Percentiles rank a stretch among this genome's conserved stretches.
Evolutionary conservation across 805 yeast genomes (phyloP).

Genomic region (Pichia californica): DNA sequence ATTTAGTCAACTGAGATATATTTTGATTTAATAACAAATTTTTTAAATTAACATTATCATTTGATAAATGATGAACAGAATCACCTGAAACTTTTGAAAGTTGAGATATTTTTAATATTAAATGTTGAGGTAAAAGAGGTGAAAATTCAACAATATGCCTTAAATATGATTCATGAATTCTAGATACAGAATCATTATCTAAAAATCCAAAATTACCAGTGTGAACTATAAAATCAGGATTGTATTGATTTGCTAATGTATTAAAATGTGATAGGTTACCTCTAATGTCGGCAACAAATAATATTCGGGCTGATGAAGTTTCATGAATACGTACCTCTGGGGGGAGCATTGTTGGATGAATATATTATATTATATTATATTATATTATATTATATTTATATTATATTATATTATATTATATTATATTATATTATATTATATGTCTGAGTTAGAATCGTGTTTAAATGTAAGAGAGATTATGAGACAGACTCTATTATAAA

Average conservation of each 20-base stretch:
- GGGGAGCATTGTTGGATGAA: neutral
- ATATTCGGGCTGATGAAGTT: slow-evolving; percentile 8
- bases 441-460: too few relatives aligned
- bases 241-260: slow-evolving; percentile 38
- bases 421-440: too few relatives aligned
- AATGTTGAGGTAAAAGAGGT: slow-evolving; percentile 44
- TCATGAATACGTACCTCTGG: neutral
- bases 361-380: too few relatives aligned
- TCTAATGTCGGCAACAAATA: slow-evolving; percentile 45
- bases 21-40: slow-evolving; percentile 30
- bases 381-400: too few relatives aligned
- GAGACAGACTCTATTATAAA: too few relatives aligned
- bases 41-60: slow-evolving; percentile 32
- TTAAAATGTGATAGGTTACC: slow-evolving; percentile 48
- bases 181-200: slow-evolving; percentile 47
- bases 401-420: too few relatives aligned
- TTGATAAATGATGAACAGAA: slow-evolving; percentile 32
- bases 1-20: slow-evolving; percentile 48
- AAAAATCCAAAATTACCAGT: slow-evolving; percentile 80
- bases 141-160: slow-evolving; percentile 65
- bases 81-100: slow-evolving; percentile 41
- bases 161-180: slow-evolving; percentile 50
- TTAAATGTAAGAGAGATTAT: too few relatives aligned
- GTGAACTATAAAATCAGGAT: slow-evolving; percentile 52
- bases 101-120: slow-evolving; percentile 46